Base-by-base conservation (phyloP, 78 protist genomes). In the Dictyostelium capitatum region DNA sequence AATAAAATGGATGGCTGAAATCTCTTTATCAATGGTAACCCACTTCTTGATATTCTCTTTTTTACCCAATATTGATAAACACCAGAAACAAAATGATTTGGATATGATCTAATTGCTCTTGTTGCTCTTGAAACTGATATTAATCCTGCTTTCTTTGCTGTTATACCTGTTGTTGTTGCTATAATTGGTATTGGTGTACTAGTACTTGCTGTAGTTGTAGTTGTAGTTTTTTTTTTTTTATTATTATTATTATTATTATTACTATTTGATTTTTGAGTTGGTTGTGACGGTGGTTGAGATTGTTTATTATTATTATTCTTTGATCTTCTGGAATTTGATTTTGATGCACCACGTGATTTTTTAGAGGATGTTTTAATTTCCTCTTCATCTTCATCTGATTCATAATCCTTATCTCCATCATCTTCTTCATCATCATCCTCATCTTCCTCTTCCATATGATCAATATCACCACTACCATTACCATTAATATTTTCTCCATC, bases 31-130 rank as follows among this genome's bases (percentile, higher is more conserved):
- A 92, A 20, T 17, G 95, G 78, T 19, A 83, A 41, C 2, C 90
- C 89, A 62, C 90, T 92, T 56, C 95, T 53, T 32, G 89, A 70
- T 25, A 79, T 72, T 9, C 95, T 54, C 28, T 92, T 92, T 30
- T 65, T 81, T 19, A 83, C 84, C 95, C 95, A 92, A 47, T 57
- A 83, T 6, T 64, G 74, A 67, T 83, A 92, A 48, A 92, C 91
- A 9, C 70, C 65, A 32, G 25, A 43, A 15, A 92, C 2, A 30
- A 92, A 92, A n/a, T 11, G 0, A n/a, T 83, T 46, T 6, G 95
- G 73, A 12, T 17, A 9, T 32, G 17, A 3, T 37, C 70, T 77
- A 43, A 87, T 77, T 11, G 14, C 37, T 32, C 11, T 20, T 8
- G 37, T 9, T 25, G 93, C 93, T 15, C 73, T 87, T 62, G 79